Evolutionary conservation across 768 basidiomycete species (phyloP), one percentile per base, ranked within the genome.

Genomic region (Suillus fuscotomentosus): DNA sequence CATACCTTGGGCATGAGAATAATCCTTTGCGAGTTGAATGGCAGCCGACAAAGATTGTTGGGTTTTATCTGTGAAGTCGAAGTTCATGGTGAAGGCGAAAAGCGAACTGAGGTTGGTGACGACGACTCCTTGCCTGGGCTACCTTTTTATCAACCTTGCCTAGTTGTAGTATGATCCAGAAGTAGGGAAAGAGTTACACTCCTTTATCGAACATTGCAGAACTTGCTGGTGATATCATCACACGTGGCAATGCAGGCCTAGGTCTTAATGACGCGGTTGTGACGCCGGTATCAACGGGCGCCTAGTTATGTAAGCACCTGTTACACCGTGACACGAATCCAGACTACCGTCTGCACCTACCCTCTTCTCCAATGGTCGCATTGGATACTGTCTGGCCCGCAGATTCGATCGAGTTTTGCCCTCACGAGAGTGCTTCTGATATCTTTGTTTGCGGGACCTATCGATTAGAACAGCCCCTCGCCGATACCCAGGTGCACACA

Each of bases 401-500:
- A 24, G 95, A 97, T 75, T 87, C 91, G 13, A 83, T 95, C 62
- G 97, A 99, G 70, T 98, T 95, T 73, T 95, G 93, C 69, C 96
- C 95, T 5, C 84, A 84, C 63, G 80, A 82, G 14, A 78, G 79
- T 31, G 81, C 80, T 57, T 77, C 81, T 3, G 78, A 89, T 68
- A 76, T 97, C 34, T 83, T 98, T 65, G 90, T 89, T 2, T 94
- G 94, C 70, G 97, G 97, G 24, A 98, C 97, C 0, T 99, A 99
- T 78, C 88, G 93, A 69, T 83, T 99, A 24, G 80, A 88, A 50
- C 74, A 84, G 63, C 65, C 70, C 39, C 79, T 78, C 63, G 67
- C 69, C 65, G 45, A 63, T 61, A 27, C 69, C 36, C 20, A n/a
- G 5, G 51, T 48, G 8, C 27, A 17, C 17, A 38, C 64, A 3